phyloP scores from a whole-genome alignment of 441 rosid species.

The Erodium moschatum region DNA sequence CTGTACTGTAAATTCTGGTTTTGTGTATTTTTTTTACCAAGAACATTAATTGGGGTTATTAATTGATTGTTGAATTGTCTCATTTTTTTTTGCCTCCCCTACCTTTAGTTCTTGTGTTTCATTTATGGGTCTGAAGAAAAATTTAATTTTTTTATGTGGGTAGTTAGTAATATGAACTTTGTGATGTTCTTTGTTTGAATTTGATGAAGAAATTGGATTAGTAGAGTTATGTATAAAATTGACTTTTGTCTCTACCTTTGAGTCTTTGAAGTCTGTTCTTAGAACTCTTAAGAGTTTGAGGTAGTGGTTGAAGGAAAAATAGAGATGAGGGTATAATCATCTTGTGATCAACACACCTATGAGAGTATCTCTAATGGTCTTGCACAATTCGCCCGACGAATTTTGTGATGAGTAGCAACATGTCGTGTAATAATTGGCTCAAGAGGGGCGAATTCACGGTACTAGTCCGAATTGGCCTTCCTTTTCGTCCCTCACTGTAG shows the following conservation, averaged over 20 bases:
- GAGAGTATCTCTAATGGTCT: too few relatives aligned
- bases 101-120: neutral
- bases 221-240: neutral
- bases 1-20: neutral
- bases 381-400: too few relatives aligned
- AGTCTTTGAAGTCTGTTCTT: neutral
- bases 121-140: neutral
- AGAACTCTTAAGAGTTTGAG: neutral
- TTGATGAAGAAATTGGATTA: conserved; percentile 11
- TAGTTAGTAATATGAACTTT: neutral
- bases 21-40: neutral
- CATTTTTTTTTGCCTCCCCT: conserved; percentile 7
- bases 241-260: conserved; percentile 6
- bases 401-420: too few relatives aligned
- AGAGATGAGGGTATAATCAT: neutral
- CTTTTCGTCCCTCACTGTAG: too few relatives aligned
- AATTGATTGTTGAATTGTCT: conserved; percentile 9
- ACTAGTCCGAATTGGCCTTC: too few relatives aligned
- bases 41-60: conserved; percentile 4
- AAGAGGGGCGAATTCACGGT: too few relatives aligned
- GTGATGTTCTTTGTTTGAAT: neutral
- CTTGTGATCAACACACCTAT: neutral
- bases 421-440: too few relatives aligned
- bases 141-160: neutral
- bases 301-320: conserved; percentile 3